These are phyloP conservation scores for Akanthomyces lecanii DNA, from an alignment of 2,329 filamentous ascomycete species.

Conservation along the genomic window DNA sequence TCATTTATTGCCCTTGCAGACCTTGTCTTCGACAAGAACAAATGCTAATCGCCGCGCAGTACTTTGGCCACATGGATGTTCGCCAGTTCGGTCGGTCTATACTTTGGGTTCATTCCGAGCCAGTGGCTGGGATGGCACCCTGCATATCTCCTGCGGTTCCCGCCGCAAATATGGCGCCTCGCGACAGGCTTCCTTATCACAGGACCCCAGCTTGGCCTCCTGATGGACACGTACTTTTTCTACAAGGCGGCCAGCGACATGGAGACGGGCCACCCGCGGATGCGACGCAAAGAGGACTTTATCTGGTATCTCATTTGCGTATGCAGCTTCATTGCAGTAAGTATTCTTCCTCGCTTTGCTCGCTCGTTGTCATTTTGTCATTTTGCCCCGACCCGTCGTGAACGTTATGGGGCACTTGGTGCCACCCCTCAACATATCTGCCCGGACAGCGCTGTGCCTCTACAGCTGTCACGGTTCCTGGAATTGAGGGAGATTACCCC, in stretches of 20 bases:
- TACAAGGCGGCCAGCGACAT: constrained; percentile 74
- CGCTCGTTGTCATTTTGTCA: constrained; percentile 17
- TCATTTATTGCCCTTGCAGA: background rate
- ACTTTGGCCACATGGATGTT: constrained; percentile 17
- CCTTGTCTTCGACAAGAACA: background rate
- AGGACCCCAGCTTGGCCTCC: constrained; percentile 40
- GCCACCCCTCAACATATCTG: constrained; percentile 62
- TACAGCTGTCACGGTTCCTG: constrained; percentile 80
- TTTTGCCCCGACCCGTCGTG: background rate
- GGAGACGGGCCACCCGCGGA: constrained; percentile 67
- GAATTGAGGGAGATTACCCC: constrained; percentile 77
- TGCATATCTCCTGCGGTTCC: constrained; percentile 48
- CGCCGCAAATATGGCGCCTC: constrained; percentile 41
- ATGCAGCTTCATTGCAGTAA: constrained; percentile 70
- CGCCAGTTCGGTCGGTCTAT: constrained; percentile 55
- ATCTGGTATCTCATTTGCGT: constrained; percentile 77
- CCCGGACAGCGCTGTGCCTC: constrained; percentile 64
- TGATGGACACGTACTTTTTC: constrained; percentile 72
- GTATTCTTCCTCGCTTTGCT: constrained; percentile 36
- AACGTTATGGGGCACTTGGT: constrained; percentile 16
- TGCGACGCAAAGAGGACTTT: constrained; percentile 71
- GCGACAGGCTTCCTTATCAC: constrained; percentile 41
- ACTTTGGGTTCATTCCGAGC: constrained; percentile 49
- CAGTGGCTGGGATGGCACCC: constrained; percentile 50
- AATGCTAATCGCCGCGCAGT: constrained; percentile 17